Conservation (phyloP, 768 basidiomycete species). For the Lactifluus subvellereus region DNA sequence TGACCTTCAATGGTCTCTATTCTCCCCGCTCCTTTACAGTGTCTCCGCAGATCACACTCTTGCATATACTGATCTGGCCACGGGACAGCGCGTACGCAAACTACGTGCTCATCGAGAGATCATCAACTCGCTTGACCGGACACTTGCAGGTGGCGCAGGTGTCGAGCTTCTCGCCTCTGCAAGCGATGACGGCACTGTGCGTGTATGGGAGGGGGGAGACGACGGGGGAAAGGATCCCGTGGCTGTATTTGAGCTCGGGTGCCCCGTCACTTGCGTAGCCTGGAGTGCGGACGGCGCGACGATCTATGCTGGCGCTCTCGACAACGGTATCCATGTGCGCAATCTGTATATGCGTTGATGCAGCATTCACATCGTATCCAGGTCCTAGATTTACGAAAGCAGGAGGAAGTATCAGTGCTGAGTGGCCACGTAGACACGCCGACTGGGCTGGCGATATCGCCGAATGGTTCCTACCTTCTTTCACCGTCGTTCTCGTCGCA, state of each 20-base stretch:
- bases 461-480: slow-evolving; percentile 80
- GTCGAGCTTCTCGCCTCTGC: slow-evolving; percentile 82
- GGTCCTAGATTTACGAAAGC: slow-evolving; percentile 89
- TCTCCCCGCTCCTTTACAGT: slow-evolving; percentile 66
- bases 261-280: slow-evolving; percentile 86
- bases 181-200: slow-evolving; percentile 87
- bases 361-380: slow-evolving; percentile 28
- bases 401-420: slow-evolving; percentile 72
- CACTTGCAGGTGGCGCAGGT: slow-evolving; percentile 77
- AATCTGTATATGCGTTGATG: background rate
- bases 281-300: slow-evolving; percentile 90
- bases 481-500: slow-evolving; percentile 89
- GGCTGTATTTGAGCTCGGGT: slow-evolving; percentile 76
- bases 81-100: slow-evolving; percentile 74
- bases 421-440: slow-evolving; percentile 89
- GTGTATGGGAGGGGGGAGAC: slow-evolving; percentile 86
- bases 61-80: slow-evolving; percentile 67
- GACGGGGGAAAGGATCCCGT: slow-evolving; percentile 69
- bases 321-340: slow-evolving; percentile 94
- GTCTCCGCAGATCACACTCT: slow-evolving; percentile 89
- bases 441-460: slow-evolving; percentile 87
- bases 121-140: slow-evolving; percentile 84
- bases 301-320: slow-evolving; percentile 86
- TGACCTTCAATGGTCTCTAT: slow-evolving; percentile 87
- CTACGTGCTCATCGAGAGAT: slow-evolving; percentile 89